Percentiles rank a stretch among this genome's conserved stretches.
Evolutionary conservation across 1,284 basidiomycete genomes (phyloP).

Genomic region (Xerocomus amazonicus): DNA sequence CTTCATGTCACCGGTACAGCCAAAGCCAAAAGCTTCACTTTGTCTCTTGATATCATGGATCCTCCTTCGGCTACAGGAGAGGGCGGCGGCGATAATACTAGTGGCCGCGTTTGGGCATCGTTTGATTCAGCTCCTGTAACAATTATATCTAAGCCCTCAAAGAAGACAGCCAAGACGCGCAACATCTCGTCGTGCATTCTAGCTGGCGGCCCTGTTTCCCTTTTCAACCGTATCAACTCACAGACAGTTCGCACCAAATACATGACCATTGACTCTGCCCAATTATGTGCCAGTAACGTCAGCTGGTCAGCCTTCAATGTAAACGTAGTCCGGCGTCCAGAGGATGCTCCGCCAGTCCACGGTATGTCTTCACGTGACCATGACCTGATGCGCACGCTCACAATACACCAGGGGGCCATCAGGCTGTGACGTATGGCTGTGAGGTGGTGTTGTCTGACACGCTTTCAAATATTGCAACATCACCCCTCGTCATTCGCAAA

Average conservation of each 20-base stretch:
- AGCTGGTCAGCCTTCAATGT: constrained; percentile 94
- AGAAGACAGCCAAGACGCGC: constrained; percentile 94
- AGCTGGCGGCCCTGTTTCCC: constrained; percentile 84
- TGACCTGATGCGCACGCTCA: constrained; percentile 38
- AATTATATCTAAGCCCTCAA: constrained; percentile 95
- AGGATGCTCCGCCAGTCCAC: constrained; percentile 50
- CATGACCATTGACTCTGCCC: constrained; percentile 84
- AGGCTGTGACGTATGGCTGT: constrained; percentile 88
- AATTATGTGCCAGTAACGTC: constrained; percentile 81
- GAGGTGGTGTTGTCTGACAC: constrained; percentile 85
- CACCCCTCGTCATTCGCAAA: constrained; percentile 87
- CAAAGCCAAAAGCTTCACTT: constrained; percentile 85
- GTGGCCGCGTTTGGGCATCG: constrained; percentile 79
- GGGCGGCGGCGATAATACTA: constrained; percentile 51
- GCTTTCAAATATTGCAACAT: constrained; percentile 78
- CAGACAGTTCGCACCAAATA: constrained; percentile 97
- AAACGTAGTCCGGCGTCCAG: constrained; percentile 69
- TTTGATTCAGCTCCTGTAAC: constrained; percentile 90
- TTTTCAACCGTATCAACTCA: constrained; percentile 96
- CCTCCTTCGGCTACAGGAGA: constrained; percentile 49
- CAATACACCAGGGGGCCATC: constrained; percentile 53
- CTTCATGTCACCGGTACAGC: constrained; percentile 85
- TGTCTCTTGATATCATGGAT: constrained; percentile 79
- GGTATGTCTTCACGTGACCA: constrained; percentile 57
- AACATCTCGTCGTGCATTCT: constrained; percentile 91